phyloP scores from a whole-genome alignment of 2,329 filamentous ascomycete genomes.

The Colletotrichum acutatum region DNA sequence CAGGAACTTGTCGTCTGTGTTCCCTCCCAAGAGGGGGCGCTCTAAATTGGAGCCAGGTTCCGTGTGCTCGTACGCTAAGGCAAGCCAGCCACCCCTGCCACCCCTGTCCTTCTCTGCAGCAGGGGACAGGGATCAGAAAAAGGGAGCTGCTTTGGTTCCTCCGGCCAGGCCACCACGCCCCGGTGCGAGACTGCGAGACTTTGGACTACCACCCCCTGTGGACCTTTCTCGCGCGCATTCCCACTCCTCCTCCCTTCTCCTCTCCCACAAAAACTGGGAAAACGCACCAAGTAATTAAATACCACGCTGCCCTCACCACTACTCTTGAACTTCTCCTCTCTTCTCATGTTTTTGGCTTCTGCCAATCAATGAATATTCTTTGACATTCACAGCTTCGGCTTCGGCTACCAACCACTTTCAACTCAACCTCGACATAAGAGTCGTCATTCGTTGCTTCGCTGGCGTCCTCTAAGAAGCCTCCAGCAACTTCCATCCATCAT shows the following conservation, averaged over 20 bases:
- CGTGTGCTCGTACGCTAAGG: neutral
- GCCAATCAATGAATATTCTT: slow-evolving; percentile 46
- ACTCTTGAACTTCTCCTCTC: slow-evolving; percentile 35
- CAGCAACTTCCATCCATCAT: slow-evolving; percentile 42
- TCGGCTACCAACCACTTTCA: slow-evolving; percentile 38
- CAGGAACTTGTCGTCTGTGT: slow-evolving; percentile 5
- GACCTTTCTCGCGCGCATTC: neutral
- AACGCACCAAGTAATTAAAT: slow-evolving; percentile 26
- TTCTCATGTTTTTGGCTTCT: slow-evolving; percentile 49
- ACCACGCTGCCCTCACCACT: slow-evolving; percentile 39
- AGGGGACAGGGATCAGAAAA: slow-evolving; percentile 2
- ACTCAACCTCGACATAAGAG: neutral
- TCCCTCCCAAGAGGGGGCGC: neutral
- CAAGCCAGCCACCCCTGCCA: slow-evolving; percentile 8
- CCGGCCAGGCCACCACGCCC: neutral
- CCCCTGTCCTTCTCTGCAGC: neutral
- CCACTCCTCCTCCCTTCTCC: slow-evolving; percentile 7
- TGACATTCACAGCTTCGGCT: slow-evolving; percentile 33
- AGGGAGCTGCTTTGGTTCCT: neutral
- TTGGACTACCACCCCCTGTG: neutral
- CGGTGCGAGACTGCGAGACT: neutral
- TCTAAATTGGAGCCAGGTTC: slow-evolving; percentile 17
- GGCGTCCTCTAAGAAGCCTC: slow-evolving; percentile 41
- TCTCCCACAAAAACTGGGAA: slow-evolving; percentile 28
- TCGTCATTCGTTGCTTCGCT: slow-evolving; percentile 35